Percentiles rank a stretch among this genome's conserved stretches.
phyloP scores from a whole-genome alignment of 2,329 filamentous ascomycete genomes.

The Aspergillus pseudoviridinutans region DNA sequence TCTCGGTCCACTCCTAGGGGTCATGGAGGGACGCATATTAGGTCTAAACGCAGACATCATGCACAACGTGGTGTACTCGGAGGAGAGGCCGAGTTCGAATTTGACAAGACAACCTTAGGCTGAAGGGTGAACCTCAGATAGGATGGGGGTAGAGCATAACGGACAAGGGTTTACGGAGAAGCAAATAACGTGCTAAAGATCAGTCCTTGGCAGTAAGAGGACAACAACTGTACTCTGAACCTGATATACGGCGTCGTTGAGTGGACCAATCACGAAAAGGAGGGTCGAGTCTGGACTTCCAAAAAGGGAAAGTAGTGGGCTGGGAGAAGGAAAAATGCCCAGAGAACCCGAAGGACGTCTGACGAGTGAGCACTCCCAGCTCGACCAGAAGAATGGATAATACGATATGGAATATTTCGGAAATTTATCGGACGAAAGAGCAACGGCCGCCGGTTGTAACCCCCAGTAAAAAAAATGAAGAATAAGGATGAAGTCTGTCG shows the following conservation, averaged over 20 bases:
- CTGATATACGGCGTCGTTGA: not conserved
- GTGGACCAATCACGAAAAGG: not conserved
- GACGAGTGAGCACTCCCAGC: not conserved
- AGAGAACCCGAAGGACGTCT: not conserved
- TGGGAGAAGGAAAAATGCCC: not conserved
- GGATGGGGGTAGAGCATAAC: not conserved
- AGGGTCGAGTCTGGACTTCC: not conserved
- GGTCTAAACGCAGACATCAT: conserved; percentile 33
- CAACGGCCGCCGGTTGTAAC: not conserved
- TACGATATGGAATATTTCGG: not conserved
- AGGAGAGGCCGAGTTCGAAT: not conserved
- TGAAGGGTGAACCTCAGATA: not conserved
- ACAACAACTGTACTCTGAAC: not conserved
- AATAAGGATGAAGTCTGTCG: not conserved
- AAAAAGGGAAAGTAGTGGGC: not conserved
- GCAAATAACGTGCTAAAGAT: not conserved
- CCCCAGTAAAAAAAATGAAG: not conserved
- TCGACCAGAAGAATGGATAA: not conserved
- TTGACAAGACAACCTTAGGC: not conserved
- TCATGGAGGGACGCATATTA: conserved; percentile 29
- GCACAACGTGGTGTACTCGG: not conserved
- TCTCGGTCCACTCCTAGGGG: conserved; percentile 21
- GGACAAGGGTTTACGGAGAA: not conserved
- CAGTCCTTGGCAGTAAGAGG: not conserved
- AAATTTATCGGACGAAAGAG: not conserved